A percentile compares a stretch with the other conserved stretches of the same genome.
phyloP scores from a whole-genome alignment of 768 basidiomycete genomes.

The Cystobasidiopsis lactophilus region DNA sequence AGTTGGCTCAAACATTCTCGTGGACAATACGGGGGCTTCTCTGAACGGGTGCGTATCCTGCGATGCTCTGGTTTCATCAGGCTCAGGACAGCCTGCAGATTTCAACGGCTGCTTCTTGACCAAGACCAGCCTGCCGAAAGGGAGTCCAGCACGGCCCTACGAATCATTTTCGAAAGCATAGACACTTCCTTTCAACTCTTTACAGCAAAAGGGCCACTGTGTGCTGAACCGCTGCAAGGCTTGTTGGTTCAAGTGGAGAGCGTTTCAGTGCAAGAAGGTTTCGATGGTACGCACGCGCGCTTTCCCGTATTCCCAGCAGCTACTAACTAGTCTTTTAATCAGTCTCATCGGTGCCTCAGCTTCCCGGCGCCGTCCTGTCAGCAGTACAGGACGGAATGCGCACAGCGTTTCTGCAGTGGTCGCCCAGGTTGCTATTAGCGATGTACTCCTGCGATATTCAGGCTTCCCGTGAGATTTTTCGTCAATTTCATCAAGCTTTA shows the following conservation, averaged over 20 bases:
- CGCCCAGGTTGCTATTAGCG: constrained; percentile 81
- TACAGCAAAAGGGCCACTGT: constrained; percentile 79
- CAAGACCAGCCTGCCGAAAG: too few species aligned
- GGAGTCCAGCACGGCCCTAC: neutral
- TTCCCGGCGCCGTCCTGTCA: constrained; percentile 76
- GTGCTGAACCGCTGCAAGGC: constrained; percentile 83
- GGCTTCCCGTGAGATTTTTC: constrained; percentile 53
- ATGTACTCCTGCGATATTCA: constrained; percentile 99
- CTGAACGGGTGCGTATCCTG: neutral
- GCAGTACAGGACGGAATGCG: constrained; percentile 72
- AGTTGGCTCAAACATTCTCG: constrained; percentile 62
- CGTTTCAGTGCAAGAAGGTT: constrained; percentile 39
- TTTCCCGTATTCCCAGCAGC: neutral
- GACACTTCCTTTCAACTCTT: constrained; percentile 92
- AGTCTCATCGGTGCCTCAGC: constrained; percentile 32
- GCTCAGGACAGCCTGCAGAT: too few species aligned
- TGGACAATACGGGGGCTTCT: constrained; percentile 22
- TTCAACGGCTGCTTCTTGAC: too few species aligned
- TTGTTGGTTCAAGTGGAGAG: constrained; percentile 73
- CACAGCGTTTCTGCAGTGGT: constrained; percentile 84
- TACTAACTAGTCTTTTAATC: neutral
- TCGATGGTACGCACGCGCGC: constrained; percentile 45
- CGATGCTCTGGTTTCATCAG: too few species aligned
- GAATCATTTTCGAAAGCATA: constrained; percentile 59
- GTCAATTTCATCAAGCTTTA: constrained; percentile 2